A percentile compares a stretch with the other conserved stretches of the same genome.
Evolutionary conservation across 2,329 filamentous ascomycete genomes (phyloP).

Genomic region (Achaetomium macrosporum): DNA sequence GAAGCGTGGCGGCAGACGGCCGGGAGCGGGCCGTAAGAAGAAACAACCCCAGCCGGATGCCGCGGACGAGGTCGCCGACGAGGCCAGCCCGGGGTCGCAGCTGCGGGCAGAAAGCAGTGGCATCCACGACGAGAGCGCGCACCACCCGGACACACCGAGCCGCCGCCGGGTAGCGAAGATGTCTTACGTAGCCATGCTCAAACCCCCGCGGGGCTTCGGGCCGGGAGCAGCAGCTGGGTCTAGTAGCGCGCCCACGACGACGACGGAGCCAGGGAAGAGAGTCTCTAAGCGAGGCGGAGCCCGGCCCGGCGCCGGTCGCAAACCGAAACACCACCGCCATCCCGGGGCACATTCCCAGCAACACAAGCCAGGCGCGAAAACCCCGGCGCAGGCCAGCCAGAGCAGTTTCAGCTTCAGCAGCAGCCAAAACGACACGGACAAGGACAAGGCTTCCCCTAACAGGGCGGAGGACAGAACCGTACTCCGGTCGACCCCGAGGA

Average conservation of each 20-base stretch:
- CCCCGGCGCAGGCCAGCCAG: slow-evolving; percentile 1
- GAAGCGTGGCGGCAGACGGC: slow-evolving; percentile 24
- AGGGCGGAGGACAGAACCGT: neutral
- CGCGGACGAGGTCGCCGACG: neutral
- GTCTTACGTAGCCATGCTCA: slow-evolving; percentile 7
- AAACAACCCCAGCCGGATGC: slow-evolving; percentile 12
- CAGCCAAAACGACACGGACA: slow-evolving; percentile 1
- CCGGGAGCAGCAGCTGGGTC: neutral
- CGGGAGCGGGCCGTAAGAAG: slow-evolving; percentile 25
- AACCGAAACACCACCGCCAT: slow-evolving; percentile 22
- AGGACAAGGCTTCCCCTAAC: slow-evolving; percentile 1
- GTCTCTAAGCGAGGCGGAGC: slow-evolving; percentile 24
- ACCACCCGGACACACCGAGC: neutral
- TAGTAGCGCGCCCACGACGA: neutral
- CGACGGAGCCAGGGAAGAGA: slow-evolving; percentile 14
- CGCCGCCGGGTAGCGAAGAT: slow-evolving; percentile 4
- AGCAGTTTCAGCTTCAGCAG: slow-evolving; percentile 7
- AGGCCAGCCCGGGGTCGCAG: slow-evolving; percentile 5
- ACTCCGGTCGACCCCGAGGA: neutral
- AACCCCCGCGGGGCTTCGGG: slow-evolving; percentile 2
- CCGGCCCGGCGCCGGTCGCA: slow-evolving; percentile 24
- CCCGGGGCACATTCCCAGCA: neutral
- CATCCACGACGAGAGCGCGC: neutral
- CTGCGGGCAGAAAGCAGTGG: slow-evolving; percentile 2
- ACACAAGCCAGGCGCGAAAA: neutral